Base-by-base conservation (phyloP, 352 stramenopile genomes). In the Phytophthora lateralis region DNA sequence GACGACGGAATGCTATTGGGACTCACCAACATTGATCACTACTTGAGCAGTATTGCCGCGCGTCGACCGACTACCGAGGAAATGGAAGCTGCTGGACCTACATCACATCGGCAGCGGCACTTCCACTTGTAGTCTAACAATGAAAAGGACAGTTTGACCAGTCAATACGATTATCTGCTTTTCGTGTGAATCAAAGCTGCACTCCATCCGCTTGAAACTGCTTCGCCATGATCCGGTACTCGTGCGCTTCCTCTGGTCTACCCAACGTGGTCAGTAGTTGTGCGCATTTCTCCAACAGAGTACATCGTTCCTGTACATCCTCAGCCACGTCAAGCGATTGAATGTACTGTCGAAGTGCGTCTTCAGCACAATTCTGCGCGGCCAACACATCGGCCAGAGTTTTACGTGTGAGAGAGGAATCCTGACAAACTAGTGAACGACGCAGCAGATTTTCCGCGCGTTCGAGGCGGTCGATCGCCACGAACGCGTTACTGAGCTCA, bases 401-500 rank as follows among this genome's bases (percentile, higher is more conserved):
- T 69, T 93, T 93, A 4, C 86, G 64, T 9, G 86, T 90, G 9
- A 93, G 63, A 8, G 79, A 89, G 38, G 84, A 93, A 55, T 95
- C 86, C 26, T 88, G 78, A 14, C 73, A 80, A 15, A 73, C 71
- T 14, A 95, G 68, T 29, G 84, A 85, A 3, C 84, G 78, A 15
- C 80, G 78, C 30, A 95, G 64, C 24, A 95, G 56, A 27, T 61
- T 71, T 55, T 95, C 86, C 6, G 86, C 86, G 18, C 82, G 74
- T 65, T 92, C 84, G 1, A 95, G 76, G 1, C 80, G 76, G 59
- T 95, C 86, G 43, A 90, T 78, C 24, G 86, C 80, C 6, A 95
- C 76, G 26, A 90, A 93, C 26, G 69, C 80, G 63, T 79, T 93
- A 68, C 86, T 91, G n/a, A 95, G 77, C 37, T 95, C 86, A 10